phyloP scores from a whole-genome alignment of 805 yeast genomes.

The Candida xyloterini region DNA sequence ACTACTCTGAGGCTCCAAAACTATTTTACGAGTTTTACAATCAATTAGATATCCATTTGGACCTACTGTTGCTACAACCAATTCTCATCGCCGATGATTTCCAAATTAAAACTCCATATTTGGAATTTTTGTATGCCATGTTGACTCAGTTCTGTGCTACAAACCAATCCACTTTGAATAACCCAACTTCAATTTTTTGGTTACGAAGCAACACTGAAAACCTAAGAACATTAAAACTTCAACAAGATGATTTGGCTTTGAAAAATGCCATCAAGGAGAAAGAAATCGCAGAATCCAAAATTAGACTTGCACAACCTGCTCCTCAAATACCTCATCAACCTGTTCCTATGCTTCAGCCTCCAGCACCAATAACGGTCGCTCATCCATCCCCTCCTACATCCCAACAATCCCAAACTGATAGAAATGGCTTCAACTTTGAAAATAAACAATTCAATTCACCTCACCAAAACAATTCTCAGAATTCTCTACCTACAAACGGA shows the following conservation, averaged over 20 bases:
- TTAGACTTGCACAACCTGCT: constrained; percentile 25
- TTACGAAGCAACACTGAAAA: constrained; percentile 32
- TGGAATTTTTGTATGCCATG: constrained; percentile 81
- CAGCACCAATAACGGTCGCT: constrained; percentile 19
- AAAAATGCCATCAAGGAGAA: constrained; percentile 31
- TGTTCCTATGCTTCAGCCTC: constrained; percentile 6
- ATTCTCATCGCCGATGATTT: constrained; percentile 87
- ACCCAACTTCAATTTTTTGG: constrained; percentile 32
- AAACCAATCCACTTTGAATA: constrained; percentile 39
- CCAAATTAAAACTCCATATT: constrained; percentile 82
- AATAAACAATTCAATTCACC: constrained; percentile 2
- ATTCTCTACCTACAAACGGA: constrained; percentile 3
- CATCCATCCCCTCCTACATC: constrained; percentile 9
- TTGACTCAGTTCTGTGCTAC: constrained; percentile 59
- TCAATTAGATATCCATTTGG: constrained; percentile 60
- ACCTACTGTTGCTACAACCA: constrained; percentile 78
- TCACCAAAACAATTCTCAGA: constrained; percentile 10
- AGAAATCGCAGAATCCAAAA: constrained; percentile 19
- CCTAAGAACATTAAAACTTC: constrained; percentile 26
- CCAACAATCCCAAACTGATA: constrained; percentile 17
- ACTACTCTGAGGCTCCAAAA: constrained; percentile 49
- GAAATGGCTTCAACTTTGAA: constrained; percentile 2
- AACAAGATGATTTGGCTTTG: constrained; percentile 25
- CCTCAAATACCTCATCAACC: constrained; percentile 1
- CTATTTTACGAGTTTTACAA: constrained; percentile 65